Base-by-base conservation (phyloP, 2,329 filamentous ascomycete genomes). In the Penicillium aurantiogriseum region DNA sequence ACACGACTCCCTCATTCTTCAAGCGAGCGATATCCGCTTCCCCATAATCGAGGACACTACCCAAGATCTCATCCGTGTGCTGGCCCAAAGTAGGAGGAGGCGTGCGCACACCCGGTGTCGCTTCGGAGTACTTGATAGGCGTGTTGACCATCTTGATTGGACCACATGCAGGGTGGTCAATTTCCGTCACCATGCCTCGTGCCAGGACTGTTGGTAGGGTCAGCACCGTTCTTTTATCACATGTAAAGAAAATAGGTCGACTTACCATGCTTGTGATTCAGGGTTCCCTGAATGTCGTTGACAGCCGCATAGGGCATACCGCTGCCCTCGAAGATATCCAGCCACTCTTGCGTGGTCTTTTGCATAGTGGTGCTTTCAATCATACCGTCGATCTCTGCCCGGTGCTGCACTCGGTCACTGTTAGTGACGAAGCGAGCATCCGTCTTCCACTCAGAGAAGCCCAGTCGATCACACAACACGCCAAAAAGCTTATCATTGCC, bases 291-390 rank as follows among this genome's bases (percentile, higher is more conserved):
- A 8, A 99, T 86, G 70, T 99, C 93, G 70, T 97, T 99, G 66
- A 99, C 89, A 1, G 93, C 91, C 0, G 93, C 90, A 69, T 94
- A 99, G 0, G 94, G 94, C 87, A 99, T 87, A 5, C 94, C 94
- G 57, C 85, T 89, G n/a, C 91, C 92, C 68, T 97, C 91, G 44
- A 97, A 87, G 1, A 92, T 79, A 1, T 88, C 84, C 4, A 97
- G 80, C 93, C 94, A 97, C 71, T 97, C 88, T 63, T 87, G 79
- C 0, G 94, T 99, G 4, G 90, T 95, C 77, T 87, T 91, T 53
- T 86, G 85, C 53, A 77, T 78, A 0, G 91, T 95, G 45, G 90
- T 81, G 2, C 79, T 79, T 70, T 96, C 92, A 57, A 99, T 96
- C 67, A 89, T 77, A 0, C 79, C 78, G 70, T 97, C 93, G 23